These are phyloP conservation scores for Gonium pectorale DNA, from an alignment of 139 green algal species.

Conservation along the genomic window DNA sequence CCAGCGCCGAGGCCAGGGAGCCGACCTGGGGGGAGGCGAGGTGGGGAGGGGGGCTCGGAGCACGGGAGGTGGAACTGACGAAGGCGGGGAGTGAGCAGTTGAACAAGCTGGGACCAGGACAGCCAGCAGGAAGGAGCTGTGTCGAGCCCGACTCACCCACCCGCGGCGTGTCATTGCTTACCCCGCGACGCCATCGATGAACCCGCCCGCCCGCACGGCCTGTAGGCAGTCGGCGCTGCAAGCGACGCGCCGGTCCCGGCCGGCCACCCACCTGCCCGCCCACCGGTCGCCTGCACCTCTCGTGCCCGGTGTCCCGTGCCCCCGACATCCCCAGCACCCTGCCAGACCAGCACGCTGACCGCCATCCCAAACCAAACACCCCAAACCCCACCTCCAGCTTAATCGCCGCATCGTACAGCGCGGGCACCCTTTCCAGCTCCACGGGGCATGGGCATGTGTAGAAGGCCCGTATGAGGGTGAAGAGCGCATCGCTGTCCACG, in stretches of 20 bases:
- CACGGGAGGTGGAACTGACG: not conserved
- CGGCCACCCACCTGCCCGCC: not conserved
- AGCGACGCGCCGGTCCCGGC: not conserved
- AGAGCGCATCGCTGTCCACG: conserved; percentile 35
- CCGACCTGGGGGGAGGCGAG: conserved; percentile 2
- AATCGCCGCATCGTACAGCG: conserved; percentile 35
- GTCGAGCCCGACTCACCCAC: too few species aligned
- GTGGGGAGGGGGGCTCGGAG: not conserved
- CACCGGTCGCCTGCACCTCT: not conserved
- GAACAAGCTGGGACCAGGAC: not conserved
- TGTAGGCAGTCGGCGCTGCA: too few species aligned
- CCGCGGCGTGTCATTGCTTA: too few species aligned
- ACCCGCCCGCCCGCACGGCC: too few species aligned
- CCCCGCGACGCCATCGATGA: too few species aligned
- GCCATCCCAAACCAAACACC: too few species aligned
- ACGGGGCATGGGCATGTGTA: conserved; percentile 23
- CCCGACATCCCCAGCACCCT: not conserved
- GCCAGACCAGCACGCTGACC: too few species aligned
- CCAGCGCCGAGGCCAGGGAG: conserved; percentile 23
- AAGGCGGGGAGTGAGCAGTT: not conserved
- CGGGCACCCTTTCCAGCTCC: conserved; percentile 11
- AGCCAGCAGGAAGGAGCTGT: too few species aligned
- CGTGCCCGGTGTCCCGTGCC: not conserved
- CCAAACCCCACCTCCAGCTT: conserved; percentile 31
- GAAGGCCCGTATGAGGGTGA: conserved; percentile 23